A percentile compares a stretch with the other conserved stretches of the same genome.
These are phyloP conservation scores for Nakataea oryzae DNA, from an alignment of 2,329 filamentous ascomycete genomes.

Conservation along the genomic window DNA sequence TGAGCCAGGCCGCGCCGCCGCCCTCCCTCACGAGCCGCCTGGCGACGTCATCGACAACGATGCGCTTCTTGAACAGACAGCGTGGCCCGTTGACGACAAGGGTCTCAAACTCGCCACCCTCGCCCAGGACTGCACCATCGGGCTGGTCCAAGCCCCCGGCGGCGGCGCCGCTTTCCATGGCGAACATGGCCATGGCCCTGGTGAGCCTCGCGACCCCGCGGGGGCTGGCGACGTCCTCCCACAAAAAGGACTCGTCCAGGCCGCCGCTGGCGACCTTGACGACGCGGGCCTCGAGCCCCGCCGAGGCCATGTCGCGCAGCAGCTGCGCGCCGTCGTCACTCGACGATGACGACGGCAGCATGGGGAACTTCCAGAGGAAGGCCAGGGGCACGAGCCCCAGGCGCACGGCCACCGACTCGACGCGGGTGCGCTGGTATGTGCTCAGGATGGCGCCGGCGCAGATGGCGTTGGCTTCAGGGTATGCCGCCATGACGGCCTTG, in stretches of 20 bases:
- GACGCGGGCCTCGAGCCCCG: constrained; percentile 77
- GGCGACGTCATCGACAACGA: constrained; percentile 48
- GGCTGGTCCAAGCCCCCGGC: constrained; percentile 41
- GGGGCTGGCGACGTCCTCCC: constrained; percentile 62
- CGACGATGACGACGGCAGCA: constrained; percentile 42
- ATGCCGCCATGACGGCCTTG: constrained; percentile 48
- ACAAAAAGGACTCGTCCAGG: constrained; percentile 69
- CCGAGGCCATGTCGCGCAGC: constrained; percentile 69
- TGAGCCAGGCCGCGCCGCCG: constrained; percentile 68
- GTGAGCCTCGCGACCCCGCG: constrained; percentile 35
- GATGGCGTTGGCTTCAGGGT: constrained; percentile 77
- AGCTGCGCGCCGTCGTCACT: constrained; percentile 41
- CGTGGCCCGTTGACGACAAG: constrained; percentile 72
- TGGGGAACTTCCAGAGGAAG: constrained; percentile 86
- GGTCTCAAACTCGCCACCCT: constrained; percentile 95
- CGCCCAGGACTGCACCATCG: constrained; percentile 52
- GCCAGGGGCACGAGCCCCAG: constrained; percentile 75
- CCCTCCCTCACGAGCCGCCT: constrained; percentile 51
- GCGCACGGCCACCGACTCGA: constrained; percentile 81
- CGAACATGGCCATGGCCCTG: constrained; percentile 55
- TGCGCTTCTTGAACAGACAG: constrained; percentile 54
- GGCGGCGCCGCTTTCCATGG: constrained; percentile 37
- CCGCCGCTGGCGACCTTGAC: constrained; percentile 92
- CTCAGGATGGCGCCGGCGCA: constrained; percentile 88
- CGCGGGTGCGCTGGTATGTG: constrained; percentile 91